These are phyloP conservation scores for Pseudopithomyces chartarum DNA, from an alignment of 2,329 filamentous ascomycete genomes.

Conservation along the genomic window DNA sequence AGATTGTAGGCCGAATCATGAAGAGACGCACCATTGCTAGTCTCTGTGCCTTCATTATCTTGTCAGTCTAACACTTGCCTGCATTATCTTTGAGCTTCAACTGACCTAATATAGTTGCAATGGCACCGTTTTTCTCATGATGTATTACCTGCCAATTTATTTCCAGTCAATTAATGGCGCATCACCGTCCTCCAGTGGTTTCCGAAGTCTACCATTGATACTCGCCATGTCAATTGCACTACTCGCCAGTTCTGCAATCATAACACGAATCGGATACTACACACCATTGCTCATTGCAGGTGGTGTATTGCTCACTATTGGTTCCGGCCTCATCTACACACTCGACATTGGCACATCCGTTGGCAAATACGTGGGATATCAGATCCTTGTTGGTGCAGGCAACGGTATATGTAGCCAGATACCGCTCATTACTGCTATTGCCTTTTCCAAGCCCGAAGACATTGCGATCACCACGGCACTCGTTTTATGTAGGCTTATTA, in stretches of 20 bases:
- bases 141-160: conserved; percentile 32
- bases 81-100: no score
- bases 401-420: conserved; percentile 26
- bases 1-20: neutral
- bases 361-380: conserved; percentile 53
- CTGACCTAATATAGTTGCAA: no score
- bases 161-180: conserved; percentile 46
- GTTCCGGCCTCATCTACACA: conserved; percentile 49
- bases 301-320: conserved; percentile 37
- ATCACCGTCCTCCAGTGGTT: conserved; percentile 3
- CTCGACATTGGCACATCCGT: conserved; percentile 40
- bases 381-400: conserved; percentile 50
- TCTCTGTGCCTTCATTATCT: neutral
- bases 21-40: neutral
- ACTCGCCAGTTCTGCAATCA: no score
- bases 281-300: conserved; percentile 20
- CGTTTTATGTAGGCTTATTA: conserved; percentile 8
- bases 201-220: conserved; percentile 6
- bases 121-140: conserved; percentile 2
- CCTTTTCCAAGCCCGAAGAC: conserved; percentile 35
- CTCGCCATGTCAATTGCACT: neutral
- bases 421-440: conserved; percentile 42
- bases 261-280: conserved; percentile 3
- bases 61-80: neutral
- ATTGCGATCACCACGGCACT: conserved; percentile 43